Evolutionary conservation across 2,329 filamentous ascomycete genomes (phyloP).

Genomic region (Ophiostoma fasciatum): DNA sequence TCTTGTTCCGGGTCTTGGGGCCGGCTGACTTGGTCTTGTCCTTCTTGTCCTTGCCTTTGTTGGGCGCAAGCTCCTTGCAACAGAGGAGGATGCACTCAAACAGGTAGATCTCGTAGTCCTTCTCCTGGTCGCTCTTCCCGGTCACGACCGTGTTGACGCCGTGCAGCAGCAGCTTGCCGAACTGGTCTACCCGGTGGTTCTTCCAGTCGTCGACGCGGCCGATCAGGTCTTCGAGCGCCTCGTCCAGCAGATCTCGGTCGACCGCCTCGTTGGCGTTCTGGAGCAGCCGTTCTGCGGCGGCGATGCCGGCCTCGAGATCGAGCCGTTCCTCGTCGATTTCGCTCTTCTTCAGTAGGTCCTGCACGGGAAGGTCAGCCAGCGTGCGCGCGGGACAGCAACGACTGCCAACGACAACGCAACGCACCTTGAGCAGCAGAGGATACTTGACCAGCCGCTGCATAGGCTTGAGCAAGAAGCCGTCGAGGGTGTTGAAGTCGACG

Average conservation of each 20-base stretch:
- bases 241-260: conserved; percentile 68
- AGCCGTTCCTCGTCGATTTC: conserved; percentile 55
- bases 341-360: conserved; percentile 74
- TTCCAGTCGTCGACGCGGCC: conserved; percentile 93
- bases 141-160: conserved; percentile 89
- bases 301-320: conserved; percentile 64
- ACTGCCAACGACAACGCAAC: conserved; percentile 13
- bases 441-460: conserved; percentile 95
- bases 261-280: conserved; percentile 82
- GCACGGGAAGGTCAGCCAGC: conserved; percentile 6
- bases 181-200: conserved; percentile 76
- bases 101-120: conserved; percentile 97
- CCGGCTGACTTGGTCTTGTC: conserved; percentile 42
- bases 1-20: conserved; percentile 47
- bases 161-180: conserved; percentile 75
- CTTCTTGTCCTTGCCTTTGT: conserved; percentile 68
- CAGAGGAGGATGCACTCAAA: conserved; percentile 92
- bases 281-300: conserved; percentile 67
- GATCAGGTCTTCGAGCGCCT: conserved; percentile 71
- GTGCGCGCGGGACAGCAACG: too few species aligned
- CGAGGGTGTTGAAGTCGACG: conserved; percentile 71
- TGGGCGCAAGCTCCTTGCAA: conserved; percentile 85
- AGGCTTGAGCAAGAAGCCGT: conserved; percentile 87
- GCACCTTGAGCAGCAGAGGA: conserved; percentile 71
- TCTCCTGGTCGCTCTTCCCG: conserved; percentile 75